These are phyloP conservation scores for Boletales sp. DNA, from an alignment of 768 basidiomycete genomes.

Conservation along the genomic window DNA sequence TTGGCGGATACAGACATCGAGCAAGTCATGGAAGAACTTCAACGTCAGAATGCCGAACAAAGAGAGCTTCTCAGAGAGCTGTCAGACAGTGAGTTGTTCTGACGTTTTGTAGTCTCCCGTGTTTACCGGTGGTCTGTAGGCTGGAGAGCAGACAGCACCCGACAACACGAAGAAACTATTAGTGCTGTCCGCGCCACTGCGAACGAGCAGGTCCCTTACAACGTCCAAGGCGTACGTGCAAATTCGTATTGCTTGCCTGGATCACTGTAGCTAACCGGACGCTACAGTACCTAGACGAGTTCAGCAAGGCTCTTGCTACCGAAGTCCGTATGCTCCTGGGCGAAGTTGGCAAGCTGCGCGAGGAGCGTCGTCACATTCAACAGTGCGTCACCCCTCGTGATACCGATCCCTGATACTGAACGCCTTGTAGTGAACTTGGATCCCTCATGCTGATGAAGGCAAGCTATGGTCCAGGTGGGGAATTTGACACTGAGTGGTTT, in stretches of 20 bases:
- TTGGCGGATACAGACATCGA: slow-evolving; percentile 46
- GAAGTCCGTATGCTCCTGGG: slow-evolving; percentile 81
- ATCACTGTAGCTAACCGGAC: slow-evolving; percentile 2
- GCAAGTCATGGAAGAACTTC: slow-evolving; percentile 55
- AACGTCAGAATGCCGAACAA: slow-evolving; percentile 57
- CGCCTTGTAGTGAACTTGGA: slow-evolving; percentile 61
- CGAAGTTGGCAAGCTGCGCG: slow-evolving; percentile 80
- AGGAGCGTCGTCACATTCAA: slow-evolving; percentile 73
- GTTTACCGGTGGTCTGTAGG: slow-evolving; percentile 36
- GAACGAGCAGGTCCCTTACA: slow-evolving; percentile 74
- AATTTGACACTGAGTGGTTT: slow-evolving; percentile 82
- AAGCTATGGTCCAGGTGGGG: slow-evolving; percentile 81
- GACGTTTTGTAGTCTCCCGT: background rate
- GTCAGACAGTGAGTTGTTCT: slow-evolving; percentile 49
- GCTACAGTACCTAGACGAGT: slow-evolving; percentile 76
- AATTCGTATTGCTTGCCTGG: background rate
- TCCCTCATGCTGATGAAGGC: slow-evolving; percentile 64
- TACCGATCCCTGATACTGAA: slow-evolving; percentile 3
- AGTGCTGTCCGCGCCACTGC: slow-evolving; percentile 68
- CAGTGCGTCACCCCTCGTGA: slow-evolving; percentile 49
- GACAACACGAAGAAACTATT: slow-evolving; percentile 66
- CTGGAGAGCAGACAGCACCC: slow-evolving; percentile 63
- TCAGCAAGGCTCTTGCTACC: slow-evolving; percentile 77
- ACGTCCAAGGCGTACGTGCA: slow-evolving; percentile 69
- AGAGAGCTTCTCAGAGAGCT: slow-evolving; percentile 51